These are phyloP conservation scores for Pseudogymnoascus sp. DNA, from an alignment of 2,329 filamentous ascomycete species.

Conservation along the genomic window DNA sequence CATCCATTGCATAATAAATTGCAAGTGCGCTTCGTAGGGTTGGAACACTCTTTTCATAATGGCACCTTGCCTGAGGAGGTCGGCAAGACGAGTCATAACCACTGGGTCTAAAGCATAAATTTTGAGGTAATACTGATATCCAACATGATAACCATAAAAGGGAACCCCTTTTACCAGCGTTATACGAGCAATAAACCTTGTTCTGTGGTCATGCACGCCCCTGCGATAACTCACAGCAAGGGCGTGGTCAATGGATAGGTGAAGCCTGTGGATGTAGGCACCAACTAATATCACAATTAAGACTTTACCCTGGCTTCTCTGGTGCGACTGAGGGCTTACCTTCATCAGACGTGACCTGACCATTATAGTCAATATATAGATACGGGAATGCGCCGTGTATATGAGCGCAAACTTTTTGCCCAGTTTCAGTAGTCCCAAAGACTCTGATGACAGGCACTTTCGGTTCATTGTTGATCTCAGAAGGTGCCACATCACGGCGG, in stretches of 20 bases:
- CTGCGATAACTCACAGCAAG: conserved; percentile 76
- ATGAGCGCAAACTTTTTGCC: conserved; percentile 92
- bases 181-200: conserved; percentile 77
- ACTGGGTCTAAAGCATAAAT: conserved; percentile 86
- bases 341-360: conserved; percentile 55
- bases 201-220: conserved; percentile 60
- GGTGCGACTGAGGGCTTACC: conserved; percentile 43
- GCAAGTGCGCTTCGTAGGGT: conserved; percentile 87
- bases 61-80: conserved; percentile 79
- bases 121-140: conserved; percentile 85
- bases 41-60: conserved; percentile 79
- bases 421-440: conserved; percentile 88
- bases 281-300: conserved; percentile 45
- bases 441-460: conserved; percentile 80
- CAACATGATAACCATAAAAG: conserved; percentile 93
- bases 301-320: neutral
- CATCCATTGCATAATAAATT: conserved; percentile 95
- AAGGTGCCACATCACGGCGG: conserved; percentile 52
- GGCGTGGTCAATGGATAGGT: conserved; percentile 84
- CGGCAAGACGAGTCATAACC: conserved; percentile 78
- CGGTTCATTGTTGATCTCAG: conserved; percentile 53
- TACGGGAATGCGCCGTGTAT: conserved; percentile 95
- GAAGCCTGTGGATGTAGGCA: conserved; percentile 67
- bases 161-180: conserved; percentile 87
- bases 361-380: conserved; percentile 80